Base-by-base conservation (phyloP, 495 filamentous ascomycete species). In the Tetracladium setigerum region DNA sequence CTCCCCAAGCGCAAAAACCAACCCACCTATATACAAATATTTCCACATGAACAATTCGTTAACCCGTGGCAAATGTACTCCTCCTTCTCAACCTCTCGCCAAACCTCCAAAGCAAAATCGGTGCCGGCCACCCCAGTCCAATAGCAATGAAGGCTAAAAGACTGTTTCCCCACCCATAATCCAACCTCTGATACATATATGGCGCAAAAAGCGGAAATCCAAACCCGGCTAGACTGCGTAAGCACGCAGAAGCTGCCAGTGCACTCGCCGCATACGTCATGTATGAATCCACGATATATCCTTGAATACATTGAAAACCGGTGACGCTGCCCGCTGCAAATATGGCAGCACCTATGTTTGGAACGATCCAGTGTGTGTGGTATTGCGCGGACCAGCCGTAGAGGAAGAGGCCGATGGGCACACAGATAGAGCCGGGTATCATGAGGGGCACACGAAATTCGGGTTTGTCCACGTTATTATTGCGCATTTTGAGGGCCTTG, bases 241-340 rank as follows among this genome's bases (percentile, higher is more conserved):
- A 57, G 11, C 89, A 76, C 2, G 80, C 76, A 1, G 70, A 72
- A 1, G 88, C 84, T 0, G 72, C 82, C 11, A 87, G 59, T 1
- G 85, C 88, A 50, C 75, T 82, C 8, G 87, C 86, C 7, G 87
- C 84, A 60, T 76, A 92, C 6, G 75, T 71, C 18, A 79, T 78
- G 62, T 89, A 90, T 5, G 82, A 63, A 58, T 95, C 87, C n/a
- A 90, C 78, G 38, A 88, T 65, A 56, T 86, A 92, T 8, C 78
- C 80, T 65, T 86, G 82, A 31, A 81, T 77, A 52, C 78, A 82
- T 63, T 87, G 84, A 58, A 84, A 85, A 0, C 70, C 66, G 5
- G 83, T 68, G 45, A 86, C 84, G 8, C 67, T 72, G 5, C 83
- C 83, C 6, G 67, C 61, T 7, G 67, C 62, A 46, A 86, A 82